Evolutionary conservation across 108 stramenopile genomes (phyloP).

Genomic region (Stephanodiscus triporus): DNA sequence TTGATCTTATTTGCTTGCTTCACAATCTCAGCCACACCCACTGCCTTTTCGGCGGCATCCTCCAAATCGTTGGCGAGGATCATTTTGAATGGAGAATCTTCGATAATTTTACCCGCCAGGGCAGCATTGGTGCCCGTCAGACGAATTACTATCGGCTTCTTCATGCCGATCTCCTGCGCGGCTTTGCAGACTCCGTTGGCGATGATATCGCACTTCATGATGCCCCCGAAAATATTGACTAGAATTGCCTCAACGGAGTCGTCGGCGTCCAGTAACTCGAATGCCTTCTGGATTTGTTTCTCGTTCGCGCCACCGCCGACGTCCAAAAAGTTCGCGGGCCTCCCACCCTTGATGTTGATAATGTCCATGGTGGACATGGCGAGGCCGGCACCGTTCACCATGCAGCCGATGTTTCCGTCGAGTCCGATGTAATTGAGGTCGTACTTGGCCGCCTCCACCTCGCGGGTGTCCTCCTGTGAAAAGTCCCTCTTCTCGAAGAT

Average conservation of each 20-base stretch:
- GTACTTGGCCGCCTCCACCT: slow-evolving; percentile 77
- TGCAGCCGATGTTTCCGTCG: slow-evolving; percentile 86
- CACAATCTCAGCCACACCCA: slow-evolving; percentile 79
- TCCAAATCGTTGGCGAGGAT: slow-evolving; percentile 85
- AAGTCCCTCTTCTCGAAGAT: slow-evolving; percentile 71
- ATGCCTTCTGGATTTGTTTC: slow-evolving; percentile 58
- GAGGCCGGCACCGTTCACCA: slow-evolving; percentile 91
- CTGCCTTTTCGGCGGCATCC: slow-evolving; percentile 88
- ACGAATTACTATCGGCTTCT: slow-evolving; percentile 81
- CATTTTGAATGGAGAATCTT: slow-evolving; percentile 68
- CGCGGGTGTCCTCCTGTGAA: slow-evolving; percentile 85
- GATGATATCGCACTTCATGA: slow-evolving; percentile 86
- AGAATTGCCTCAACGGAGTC: slow-evolving; percentile 70
- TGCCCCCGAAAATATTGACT: slow-evolving; percentile 90
- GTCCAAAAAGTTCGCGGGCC: slow-evolving; percentile 86
- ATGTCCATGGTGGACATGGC: slow-evolving; percentile 93
- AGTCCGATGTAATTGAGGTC: slow-evolving; percentile 87
- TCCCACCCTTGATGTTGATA: slow-evolving; percentile 78
- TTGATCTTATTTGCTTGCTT: slow-evolving; percentile 72
- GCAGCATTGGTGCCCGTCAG: slow-evolving; percentile 84
- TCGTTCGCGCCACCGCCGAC: slow-evolving; percentile 71
- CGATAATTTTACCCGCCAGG: slow-evolving; percentile 67
- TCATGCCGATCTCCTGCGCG: slow-evolving; percentile 69
- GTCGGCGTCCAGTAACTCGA: slow-evolving; percentile 61
- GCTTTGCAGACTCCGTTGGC: slow-evolving; percentile 81